Evolutionary conservation across 495 filamentous ascomycete genomes (phyloP).

Genomic region (Penicillium cosmopolitanum): DNA sequence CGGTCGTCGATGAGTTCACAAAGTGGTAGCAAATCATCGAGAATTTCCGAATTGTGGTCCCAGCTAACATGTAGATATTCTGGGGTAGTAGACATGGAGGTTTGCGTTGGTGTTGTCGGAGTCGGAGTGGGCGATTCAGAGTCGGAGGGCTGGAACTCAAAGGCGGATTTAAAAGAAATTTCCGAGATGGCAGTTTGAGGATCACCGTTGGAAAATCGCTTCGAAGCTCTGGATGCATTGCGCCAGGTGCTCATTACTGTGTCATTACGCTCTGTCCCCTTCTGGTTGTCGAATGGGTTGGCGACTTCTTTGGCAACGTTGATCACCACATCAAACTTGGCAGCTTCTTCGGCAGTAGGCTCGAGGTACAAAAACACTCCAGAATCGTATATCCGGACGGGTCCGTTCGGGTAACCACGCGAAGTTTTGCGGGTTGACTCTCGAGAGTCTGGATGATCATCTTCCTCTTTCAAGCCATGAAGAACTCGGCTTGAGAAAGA

Average conservation of each 20-base stretch:
- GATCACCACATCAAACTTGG: constrained; percentile 86
- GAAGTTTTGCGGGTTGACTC: constrained; percentile 65
- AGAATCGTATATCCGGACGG: constrained; percentile 89
- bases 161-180: constrained; percentile 72
- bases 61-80: constrained; percentile 96
- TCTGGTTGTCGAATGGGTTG: constrained; percentile 71
- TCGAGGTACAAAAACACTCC: constrained; percentile 92
- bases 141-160: constrained; percentile 52
- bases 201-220: constrained; percentile 52
- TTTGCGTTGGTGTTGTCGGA: constrained; percentile 52
- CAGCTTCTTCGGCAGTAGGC: constrained; percentile 82
- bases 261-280: constrained; percentile 34
- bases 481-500: constrained; percentile 32
- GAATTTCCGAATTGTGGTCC: constrained; percentile 98
- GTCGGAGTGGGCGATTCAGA: constrained; percentile 58
- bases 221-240: constrained; percentile 36
- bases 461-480: constrained; percentile 67
- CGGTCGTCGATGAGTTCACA: constrained; percentile 85
- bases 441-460: constrained; percentile 71
- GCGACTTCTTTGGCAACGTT: constrained; percentile 94
- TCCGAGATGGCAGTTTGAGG: constrained; percentile 73
- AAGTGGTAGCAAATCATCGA: constrained; percentile 79
- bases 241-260: constrained; percentile 49
- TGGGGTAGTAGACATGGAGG: constrained; percentile 58
- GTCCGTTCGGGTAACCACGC: constrained; percentile 90